These are phyloP conservation scores for Tylopilus cervinicoccineus DNA, from an alignment of 768 basidiomycete species.

Conservation along the genomic window DNA sequence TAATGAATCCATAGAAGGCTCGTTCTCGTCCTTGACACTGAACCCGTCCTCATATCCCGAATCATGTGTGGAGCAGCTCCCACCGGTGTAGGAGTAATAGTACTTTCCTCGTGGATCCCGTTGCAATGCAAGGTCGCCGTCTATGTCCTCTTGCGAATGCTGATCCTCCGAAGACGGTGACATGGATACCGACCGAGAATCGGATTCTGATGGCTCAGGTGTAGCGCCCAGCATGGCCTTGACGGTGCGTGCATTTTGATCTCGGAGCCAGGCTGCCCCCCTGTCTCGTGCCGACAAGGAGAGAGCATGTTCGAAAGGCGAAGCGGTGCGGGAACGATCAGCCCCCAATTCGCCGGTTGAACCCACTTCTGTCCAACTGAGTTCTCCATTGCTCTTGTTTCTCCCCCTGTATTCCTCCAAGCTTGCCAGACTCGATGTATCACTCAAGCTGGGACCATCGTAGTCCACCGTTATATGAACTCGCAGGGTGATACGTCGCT, in stretches of 20 bases:
- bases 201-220: slow-evolving; percentile 57
- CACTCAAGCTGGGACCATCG: slow-evolving; percentile 87
- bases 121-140: slow-evolving; percentile 64
- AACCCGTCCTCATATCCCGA: slow-evolving; percentile 51
- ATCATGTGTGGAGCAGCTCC: slow-evolving; percentile 48
- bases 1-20: slow-evolving; percentile 24
- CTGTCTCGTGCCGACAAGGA: slow-evolving; percentile 54
- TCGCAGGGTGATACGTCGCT: slow-evolving; percentile 74
- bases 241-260: slow-evolving; percentile 69
- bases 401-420: slow-evolving; percentile 64
- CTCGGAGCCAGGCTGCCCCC: slow-evolving; percentile 76
- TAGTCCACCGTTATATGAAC: slow-evolving; percentile 82
- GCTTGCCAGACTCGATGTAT: slow-evolving; percentile 79
- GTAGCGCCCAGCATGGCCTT: slow-evolving; percentile 54
- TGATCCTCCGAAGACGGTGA: slow-evolving; percentile 27
- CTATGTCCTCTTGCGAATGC: slow-evolving; percentile 39
- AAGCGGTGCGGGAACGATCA: slow-evolving; percentile 40
- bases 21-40: slow-evolving; percentile 33
- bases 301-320: slow-evolving; percentile 38
- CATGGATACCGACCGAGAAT: slow-evolving; percentile 42
- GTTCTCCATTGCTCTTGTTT: slow-evolving; percentile 51
- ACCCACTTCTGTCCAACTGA: slow-evolving; percentile 44
- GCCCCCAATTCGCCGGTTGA: slow-evolving; percentile 52
- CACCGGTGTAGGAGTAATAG: slow-evolving; percentile 66
- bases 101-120: slow-evolving; percentile 66